These are phyloP conservation scores for Tinospora cordifolia DNA, from an alignment of 164 flowering plant genomes.

Conservation along the genomic window DNA sequence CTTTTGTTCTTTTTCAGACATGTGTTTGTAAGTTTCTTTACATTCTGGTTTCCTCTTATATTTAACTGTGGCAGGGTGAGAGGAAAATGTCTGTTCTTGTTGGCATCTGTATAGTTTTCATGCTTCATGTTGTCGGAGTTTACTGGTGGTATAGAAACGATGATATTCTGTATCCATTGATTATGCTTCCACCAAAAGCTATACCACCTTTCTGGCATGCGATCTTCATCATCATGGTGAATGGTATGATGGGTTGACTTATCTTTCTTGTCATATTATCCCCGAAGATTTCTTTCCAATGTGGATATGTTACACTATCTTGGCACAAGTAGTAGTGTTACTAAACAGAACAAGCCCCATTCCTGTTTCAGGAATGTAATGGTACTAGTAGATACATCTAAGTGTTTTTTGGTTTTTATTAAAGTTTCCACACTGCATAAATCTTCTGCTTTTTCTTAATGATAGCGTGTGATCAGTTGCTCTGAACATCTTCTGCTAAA, in stretches of 20 bases:
- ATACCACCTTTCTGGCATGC: slow-evolving; percentile 99
- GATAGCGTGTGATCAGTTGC: no score
- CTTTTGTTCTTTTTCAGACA: not conserved
- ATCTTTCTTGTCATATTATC: not conserved
- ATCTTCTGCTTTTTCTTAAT: no score
- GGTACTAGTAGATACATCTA: no score
- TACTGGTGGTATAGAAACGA: slow-evolving; percentile 94
- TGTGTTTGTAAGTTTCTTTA: not conserved
- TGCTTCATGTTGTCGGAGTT: slow-evolving; percentile 62
- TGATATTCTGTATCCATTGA: slow-evolving; percentile 73
- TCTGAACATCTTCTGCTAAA: no score
- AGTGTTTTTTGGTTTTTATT: no score
- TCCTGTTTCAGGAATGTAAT: no score
- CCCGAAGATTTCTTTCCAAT: not conserved
- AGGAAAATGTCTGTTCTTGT: slow-evolving; percentile 59
- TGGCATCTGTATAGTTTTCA: slow-evolving; percentile 50
- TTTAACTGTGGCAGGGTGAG: slow-evolving; percentile 66
- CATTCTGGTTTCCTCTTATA: not conserved
- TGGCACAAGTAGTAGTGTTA: not conserved
- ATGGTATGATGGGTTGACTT: slow-evolving; percentile 52
- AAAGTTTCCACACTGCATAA: no score
- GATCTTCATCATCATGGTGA: slow-evolving; percentile 86
- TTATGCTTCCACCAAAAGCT: slow-evolving; percentile 88
- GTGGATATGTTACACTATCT: not conserved
- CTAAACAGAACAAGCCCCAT: no score